phyloP scores from a whole-genome alignment of 805 yeast genomes.

The Ogataea haglerorum region DNA sequence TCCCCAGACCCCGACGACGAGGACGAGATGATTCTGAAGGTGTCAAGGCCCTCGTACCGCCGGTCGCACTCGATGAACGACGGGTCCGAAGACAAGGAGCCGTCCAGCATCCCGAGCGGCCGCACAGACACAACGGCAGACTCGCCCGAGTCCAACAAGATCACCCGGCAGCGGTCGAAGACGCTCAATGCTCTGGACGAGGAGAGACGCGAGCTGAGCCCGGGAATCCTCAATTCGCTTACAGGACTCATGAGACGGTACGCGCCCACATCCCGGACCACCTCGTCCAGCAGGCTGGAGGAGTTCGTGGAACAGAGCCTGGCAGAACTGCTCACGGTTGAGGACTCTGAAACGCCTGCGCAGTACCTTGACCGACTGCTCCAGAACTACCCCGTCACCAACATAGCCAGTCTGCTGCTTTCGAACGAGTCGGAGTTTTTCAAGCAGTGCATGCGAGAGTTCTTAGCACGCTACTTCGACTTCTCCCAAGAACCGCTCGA shows the following conservation, averaged over 20 bases:
- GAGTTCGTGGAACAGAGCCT: conserved; percentile 5
- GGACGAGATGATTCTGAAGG: background rate
- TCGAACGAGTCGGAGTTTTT: conserved; percentile 30
- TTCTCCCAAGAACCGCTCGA: conserved; percentile 60
- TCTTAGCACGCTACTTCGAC: conserved; percentile 39
- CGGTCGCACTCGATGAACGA: conserved; percentile 22
- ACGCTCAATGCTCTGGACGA: conserved; percentile 30
- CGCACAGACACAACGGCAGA: conserved; percentile 4
- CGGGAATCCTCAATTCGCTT: conserved; percentile 30
- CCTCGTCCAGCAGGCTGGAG: conserved; percentile 12
- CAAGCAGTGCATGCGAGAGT: conserved; percentile 22
- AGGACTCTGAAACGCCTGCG: conserved; percentile 30
- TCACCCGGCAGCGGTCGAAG: conserved; percentile 32
- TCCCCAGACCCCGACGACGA: conserved; percentile 12
- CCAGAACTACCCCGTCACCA: conserved; percentile 24
- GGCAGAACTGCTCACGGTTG: conserved; percentile 1
- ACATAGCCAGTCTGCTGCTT: conserved; percentile 30
- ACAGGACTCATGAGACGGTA: conserved; percentile 29
- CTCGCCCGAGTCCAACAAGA: conserved; percentile 9
- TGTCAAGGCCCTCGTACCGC: conserved; percentile 18
- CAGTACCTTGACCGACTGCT: conserved; percentile 33
- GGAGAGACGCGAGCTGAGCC: conserved; percentile 9
- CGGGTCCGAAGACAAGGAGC: conserved; percentile 3
- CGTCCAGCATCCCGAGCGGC: background rate
- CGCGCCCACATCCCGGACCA: conserved; percentile 7